Percentiles rank a stretch among this genome's conserved stretches.
These are phyloP conservation scores for Orobanche coerulescens DNA, from an alignment of 257 asterid species.

Conservation along the genomic window DNA sequence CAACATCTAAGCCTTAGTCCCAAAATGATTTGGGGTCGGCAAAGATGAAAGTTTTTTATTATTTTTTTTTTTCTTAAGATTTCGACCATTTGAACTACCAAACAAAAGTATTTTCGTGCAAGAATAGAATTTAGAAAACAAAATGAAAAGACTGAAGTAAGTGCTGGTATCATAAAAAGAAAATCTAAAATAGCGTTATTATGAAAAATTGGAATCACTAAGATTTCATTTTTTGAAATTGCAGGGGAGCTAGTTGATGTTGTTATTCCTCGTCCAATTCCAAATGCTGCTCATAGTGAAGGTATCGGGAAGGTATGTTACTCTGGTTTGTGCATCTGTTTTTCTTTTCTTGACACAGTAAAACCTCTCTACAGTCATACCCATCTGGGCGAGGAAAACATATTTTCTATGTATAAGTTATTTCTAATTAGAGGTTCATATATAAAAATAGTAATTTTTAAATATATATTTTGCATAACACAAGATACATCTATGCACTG, in stretches of 20 bases:
- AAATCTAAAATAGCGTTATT: neutral
- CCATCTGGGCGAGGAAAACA: too few species aligned
- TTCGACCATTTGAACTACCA: neutral
- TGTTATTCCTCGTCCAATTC: conserved; percentile 56
- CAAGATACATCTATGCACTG: too few species aligned
- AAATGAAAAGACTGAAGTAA: neutral
- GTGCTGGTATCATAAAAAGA: too few species aligned
- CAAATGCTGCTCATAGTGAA: conserved; percentile 22
- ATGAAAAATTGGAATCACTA: neutral
- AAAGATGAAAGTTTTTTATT: too few species aligned
- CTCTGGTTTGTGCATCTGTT: neutral
- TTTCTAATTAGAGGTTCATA: too few species aligned
- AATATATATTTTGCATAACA: too few species aligned
- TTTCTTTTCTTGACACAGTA: too few species aligned
- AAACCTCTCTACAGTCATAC: too few species aligned
- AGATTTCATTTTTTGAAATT: conserved; percentile 18
- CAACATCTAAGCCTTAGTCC: too few species aligned
- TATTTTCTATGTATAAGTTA: too few species aligned
- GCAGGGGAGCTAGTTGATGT: conserved; percentile 56
- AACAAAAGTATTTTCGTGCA: neutral
- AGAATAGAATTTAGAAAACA: neutral
- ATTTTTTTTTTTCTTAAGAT: neutral
- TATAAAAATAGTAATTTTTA: too few species aligned
- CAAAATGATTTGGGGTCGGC: too few species aligned
- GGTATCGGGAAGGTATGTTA: conserved; percentile 57